A percentile compares a stretch with the other conserved stretches of the same genome.
These are phyloP conservation scores for Hypomontagnella submonticulosa DNA, from an alignment of 495 filamentous ascomycete genomes.

Conservation along the genomic window DNA sequence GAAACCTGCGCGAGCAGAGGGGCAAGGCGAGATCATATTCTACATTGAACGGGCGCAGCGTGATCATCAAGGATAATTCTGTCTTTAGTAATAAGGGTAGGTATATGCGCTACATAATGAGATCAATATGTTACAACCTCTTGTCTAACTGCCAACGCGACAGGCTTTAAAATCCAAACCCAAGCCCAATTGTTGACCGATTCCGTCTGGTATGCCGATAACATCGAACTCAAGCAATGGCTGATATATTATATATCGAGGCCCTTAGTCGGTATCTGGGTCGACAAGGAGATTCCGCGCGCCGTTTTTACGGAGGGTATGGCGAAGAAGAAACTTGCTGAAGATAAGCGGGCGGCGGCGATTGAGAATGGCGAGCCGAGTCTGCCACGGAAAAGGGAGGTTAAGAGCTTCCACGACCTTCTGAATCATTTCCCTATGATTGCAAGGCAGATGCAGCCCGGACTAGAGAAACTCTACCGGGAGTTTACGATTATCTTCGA, in stretches of 20 bases:
- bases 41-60: constrained; percentile 90
- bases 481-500: constrained; percentile 89
- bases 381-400: constrained; percentile 80
- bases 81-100: constrained; percentile 96
- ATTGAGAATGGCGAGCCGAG: constrained; percentile 52
- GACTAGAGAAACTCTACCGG: constrained; percentile 87
- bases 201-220: constrained; percentile 86
- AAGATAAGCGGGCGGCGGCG: constrained; percentile 48
- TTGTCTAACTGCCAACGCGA: constrained; percentile 21
- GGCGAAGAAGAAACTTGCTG: constrained; percentile 43
- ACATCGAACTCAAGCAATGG: constrained; percentile 86
- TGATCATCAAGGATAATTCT: constrained; percentile 93
- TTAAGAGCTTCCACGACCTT: constrained; percentile 89
- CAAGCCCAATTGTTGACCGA: constrained; percentile 92
- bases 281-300: constrained; percentile 73
- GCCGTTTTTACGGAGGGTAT: constrained; percentile 65
- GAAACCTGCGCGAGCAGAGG: constrained; percentile 85
- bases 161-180: constrained; percentile 91
- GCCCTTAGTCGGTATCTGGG: constrained; percentile 87
- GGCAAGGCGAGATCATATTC: constrained; percentile 93
- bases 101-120: constrained; percentile 12
- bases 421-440: constrained; percentile 96
- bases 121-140: neutral
- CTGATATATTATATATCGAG: constrained; percentile 96
- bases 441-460: constrained; percentile 93